These are phyloP conservation scores for Suhomyces canberraensis DNA, from an alignment of 805 yeast genomes.

Conservation along the genomic window DNA sequence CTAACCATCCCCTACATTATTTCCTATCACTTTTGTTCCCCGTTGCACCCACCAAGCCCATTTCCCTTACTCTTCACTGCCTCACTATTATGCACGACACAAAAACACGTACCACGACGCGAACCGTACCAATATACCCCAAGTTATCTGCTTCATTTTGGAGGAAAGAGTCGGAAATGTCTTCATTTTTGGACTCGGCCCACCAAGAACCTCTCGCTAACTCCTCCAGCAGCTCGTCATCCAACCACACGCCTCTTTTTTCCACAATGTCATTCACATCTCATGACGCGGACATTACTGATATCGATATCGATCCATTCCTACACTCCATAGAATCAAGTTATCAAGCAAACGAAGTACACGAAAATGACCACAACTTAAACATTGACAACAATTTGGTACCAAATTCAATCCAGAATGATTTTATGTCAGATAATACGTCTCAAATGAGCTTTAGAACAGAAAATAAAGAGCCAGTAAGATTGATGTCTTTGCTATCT, in stretches of 20 bases:
- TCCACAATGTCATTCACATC: constrained; percentile 1
- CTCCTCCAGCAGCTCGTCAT: not conserved
- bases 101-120: constrained; percentile 2
- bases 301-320: constrained; percentile 4
- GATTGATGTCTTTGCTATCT: constrained; percentile 14
- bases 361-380: not conserved
- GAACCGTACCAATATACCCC: not conserved
- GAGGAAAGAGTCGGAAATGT: too few relatives aligned
- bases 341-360: not conserved
- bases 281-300: constrained; percentile 9
- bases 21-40: too few relatives aligned
- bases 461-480: not conserved
- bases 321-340: not conserved
- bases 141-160: constrained; percentile 1
- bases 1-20: too few relatives aligned
- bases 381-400: too few relatives aligned
- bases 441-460: not conserved
- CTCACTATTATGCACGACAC: too few relatives aligned
- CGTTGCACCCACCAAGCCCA: too few relatives aligned
- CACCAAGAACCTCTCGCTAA: too few relatives aligned
- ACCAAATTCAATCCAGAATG: too few relatives aligned
- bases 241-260: not conserved
- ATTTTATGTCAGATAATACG: too few relatives aligned
- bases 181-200: too few relatives aligned
- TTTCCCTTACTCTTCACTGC: too few relatives aligned